These are phyloP conservation scores for Aspergillus bridgeri DNA, from an alignment of 495 filamentous ascomycete species.

Conservation along the genomic window DNA sequence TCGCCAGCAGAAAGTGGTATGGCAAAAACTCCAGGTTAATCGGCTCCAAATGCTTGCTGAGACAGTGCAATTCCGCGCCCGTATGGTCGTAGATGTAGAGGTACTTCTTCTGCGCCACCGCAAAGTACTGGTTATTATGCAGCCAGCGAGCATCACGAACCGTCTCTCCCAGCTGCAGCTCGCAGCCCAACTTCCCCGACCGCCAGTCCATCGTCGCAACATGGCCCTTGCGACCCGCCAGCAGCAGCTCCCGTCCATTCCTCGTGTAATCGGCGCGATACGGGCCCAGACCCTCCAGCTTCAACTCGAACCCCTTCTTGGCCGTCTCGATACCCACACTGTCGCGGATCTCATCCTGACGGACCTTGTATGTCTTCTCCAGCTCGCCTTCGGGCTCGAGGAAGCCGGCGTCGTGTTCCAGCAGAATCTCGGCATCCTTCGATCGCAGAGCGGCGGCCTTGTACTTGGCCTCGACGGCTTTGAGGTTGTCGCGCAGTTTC, in stretches of 20 bases:
- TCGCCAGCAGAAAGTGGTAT: conserved; percentile 91
- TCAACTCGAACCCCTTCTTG: conserved; percentile 89
- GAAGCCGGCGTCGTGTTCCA: conserved; percentile 83
- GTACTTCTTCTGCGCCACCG: conserved; percentile 96
- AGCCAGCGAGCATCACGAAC: conserved; percentile 87
- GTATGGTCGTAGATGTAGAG: conserved; percentile 90
- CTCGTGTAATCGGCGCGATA: conserved; percentile 84
- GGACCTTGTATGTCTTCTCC: conserved; percentile 86
- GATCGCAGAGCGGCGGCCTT: conserved; percentile 74
- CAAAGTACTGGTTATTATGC: conserved; percentile 94
- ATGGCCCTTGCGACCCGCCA: conserved; percentile 91
- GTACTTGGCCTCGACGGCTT: conserved; percentile 73
- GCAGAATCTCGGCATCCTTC: conserved; percentile 91
- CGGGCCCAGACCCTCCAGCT: conserved; percentile 76
- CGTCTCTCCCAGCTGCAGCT: conserved; percentile 86
- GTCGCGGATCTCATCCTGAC: conserved; percentile 77
- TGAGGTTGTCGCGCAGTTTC: conserved; percentile 80
- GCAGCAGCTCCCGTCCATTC: conserved; percentile 78
- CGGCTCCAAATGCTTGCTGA: conserved; percentile 88
- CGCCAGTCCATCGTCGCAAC: conserved; percentile 97
- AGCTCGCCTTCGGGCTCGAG: conserved; percentile 85
- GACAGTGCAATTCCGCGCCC: conserved; percentile 87
- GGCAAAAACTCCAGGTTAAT: conserved; percentile 92
- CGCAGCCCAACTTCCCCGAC: conserved; percentile 82
- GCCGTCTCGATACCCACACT: conserved; percentile 77